Evolutionary conservation across 164 flowering plant species (phyloP), one percentile per base, ranked within the genome.

Genomic region (Vitis rotundifolia): DNA sequence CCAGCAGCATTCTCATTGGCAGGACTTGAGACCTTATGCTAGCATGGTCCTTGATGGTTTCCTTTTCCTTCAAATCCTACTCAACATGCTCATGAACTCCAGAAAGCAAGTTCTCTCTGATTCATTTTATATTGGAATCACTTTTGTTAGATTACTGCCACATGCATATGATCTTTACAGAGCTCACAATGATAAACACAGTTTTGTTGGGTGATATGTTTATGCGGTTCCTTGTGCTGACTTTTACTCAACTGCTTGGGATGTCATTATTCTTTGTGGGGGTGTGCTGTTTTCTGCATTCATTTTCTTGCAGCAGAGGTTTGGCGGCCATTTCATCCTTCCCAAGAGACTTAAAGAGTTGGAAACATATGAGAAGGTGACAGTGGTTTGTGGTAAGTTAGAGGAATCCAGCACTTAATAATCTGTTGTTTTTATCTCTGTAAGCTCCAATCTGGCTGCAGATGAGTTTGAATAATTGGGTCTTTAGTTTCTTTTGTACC

Each of bases 1-100:
- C 64, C 73, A 68, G 68, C 71, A 64, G 29, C 53, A 37, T 37
- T 70, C 70, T 63, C 57, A 75, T 1, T 81, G 82, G 86, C 65
- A 67, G 26, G 71, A 37, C 65, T 64, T 81, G 1, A 79, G 58
- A 50, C 74, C 84, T 28, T 81, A 78, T 71, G 84, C 79, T 1
- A 84, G 86, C 16, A 71, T 83, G 72, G 64, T 81, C 60, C 72
- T 76, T 59, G 86, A 83, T 67, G 84, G 82, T 5, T 83, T 83
- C 68, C 75, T 83, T 57, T 74, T 83, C 44, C 84, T 84, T 16
- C 86, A 83, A 66, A 77, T 83, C 29, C 15, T 80, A 47, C 75
- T 81, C 81, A 83, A 81, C 77, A 5, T 74, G 37, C 64, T 81
- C 67, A 57, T 19, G 13, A 69, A 77, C 69, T 75, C 82, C 9